phyloP scores from a whole-genome alignment of 75 land plant genomes.

The Pseudotsuga menziesii region DNA sequence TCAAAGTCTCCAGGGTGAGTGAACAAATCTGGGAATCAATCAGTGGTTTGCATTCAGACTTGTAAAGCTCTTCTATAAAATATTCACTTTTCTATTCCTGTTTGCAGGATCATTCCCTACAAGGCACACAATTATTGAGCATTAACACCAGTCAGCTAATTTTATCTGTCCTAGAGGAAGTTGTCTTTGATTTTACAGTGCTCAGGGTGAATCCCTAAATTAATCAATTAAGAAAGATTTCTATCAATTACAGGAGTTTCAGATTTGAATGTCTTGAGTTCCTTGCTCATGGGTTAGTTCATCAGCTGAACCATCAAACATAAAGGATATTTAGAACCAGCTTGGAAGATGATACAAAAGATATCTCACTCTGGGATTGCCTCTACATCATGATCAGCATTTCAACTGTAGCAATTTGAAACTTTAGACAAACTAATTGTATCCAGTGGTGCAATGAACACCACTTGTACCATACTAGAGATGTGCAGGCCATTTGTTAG shows the following conservation, averaged over 20 bases:
- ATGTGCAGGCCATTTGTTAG: neutral
- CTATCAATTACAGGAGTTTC: neutral
- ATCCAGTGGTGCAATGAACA: constrained; percentile 5
- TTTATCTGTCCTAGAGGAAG: neutral
- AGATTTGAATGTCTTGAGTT: neutral
- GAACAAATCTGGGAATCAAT: neutral
- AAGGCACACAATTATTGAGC: constrained; percentile 8
- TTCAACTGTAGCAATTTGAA: neutral
- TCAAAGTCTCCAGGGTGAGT: constrained; percentile 4
- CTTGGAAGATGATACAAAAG: neutral
- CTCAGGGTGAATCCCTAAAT: neutral
- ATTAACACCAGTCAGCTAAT: neutral
- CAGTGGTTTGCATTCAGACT: neutral
- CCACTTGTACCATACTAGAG: neutral
- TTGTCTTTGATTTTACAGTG: neutral
- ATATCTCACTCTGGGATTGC: neutral
- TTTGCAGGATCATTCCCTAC: constrained; percentile 10
- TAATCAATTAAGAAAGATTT: neutral
- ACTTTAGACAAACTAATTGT: neutral
- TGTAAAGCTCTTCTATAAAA: neutral
- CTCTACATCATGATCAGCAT: neutral
- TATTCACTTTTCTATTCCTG: neutral
- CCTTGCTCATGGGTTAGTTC: neutral
- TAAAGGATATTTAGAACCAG: neutral
- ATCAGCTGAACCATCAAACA: neutral